Conservation (phyloP, 257 asterid species). For the Salvia rosmarinus region DNA sequence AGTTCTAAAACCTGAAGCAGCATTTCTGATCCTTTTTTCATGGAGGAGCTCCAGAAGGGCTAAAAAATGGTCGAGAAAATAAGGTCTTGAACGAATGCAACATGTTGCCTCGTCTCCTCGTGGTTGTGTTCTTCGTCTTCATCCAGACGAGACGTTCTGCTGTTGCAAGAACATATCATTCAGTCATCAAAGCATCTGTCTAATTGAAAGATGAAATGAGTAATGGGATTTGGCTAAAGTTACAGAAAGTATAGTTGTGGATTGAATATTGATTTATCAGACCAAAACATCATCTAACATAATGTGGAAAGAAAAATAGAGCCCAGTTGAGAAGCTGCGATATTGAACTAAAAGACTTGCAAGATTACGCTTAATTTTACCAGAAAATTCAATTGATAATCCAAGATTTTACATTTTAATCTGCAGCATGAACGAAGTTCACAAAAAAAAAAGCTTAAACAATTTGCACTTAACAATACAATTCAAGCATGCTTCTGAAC, state of each 20-base stretch:
- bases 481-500: background rate
- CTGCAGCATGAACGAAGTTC: background rate
- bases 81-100: conserved; percentile 57
- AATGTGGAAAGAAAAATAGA: no score
- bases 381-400: background rate
- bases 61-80: conserved; percentile 49
- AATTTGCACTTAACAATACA: background rate
- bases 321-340: no score
- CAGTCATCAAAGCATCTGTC: no score
- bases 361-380: background rate
- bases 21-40: background rate
- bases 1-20: conserved; percentile 4
- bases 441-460: no score
- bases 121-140: conserved; percentile 37
- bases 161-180: conserved; percentile 36
- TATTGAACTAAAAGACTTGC: no score
- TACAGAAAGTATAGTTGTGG: no score
- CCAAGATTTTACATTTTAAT: background rate
- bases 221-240: no score
- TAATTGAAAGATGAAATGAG: no score
- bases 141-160: conserved; percentile 32
- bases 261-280: no score
- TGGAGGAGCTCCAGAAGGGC: conserved; percentile 16
- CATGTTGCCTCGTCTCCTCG: conserved; percentile 49
- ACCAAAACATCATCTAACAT: no score